phyloP scores from a whole-genome alignment of 305 asterid genomes.

The Fraxinus floribunda region DNA sequence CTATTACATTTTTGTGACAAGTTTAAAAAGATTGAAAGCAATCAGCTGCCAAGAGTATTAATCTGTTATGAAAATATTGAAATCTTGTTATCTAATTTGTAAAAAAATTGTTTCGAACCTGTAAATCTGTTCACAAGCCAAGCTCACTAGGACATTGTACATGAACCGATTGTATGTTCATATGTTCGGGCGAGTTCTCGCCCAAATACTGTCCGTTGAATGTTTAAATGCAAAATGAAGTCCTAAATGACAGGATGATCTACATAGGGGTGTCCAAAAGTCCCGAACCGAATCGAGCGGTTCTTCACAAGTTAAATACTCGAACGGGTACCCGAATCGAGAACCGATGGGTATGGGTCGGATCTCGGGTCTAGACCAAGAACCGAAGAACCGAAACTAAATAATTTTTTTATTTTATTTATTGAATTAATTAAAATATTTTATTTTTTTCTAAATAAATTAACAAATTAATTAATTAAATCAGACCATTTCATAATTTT shows the following conservation, averaged over 20 bases:
- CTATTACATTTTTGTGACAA: not conserved
- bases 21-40: not conserved
- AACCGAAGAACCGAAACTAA: no score
- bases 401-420: no score
- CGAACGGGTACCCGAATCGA: no score
- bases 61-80: not conserved
- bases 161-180: not conserved
- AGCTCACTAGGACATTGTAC: not conserved
- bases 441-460: no score
- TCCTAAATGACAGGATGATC: not conserved
- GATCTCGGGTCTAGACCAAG: no score
- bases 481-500: no score
- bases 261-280: not conserved
- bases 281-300: no score
- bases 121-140: not conserved
- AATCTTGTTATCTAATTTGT: not conserved
- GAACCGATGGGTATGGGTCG: no score
- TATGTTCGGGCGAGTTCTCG: not conserved
- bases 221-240: not conserved
- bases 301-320: no score
- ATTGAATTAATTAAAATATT: no score
- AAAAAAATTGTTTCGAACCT: not conserved
- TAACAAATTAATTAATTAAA: no score
- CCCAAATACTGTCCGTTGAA: not conserved
- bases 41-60: not conserved